Evolutionary conservation across 2,329 filamentous ascomycete species (phyloP).

Genomic region (Amauroascus verrucosus): DNA sequence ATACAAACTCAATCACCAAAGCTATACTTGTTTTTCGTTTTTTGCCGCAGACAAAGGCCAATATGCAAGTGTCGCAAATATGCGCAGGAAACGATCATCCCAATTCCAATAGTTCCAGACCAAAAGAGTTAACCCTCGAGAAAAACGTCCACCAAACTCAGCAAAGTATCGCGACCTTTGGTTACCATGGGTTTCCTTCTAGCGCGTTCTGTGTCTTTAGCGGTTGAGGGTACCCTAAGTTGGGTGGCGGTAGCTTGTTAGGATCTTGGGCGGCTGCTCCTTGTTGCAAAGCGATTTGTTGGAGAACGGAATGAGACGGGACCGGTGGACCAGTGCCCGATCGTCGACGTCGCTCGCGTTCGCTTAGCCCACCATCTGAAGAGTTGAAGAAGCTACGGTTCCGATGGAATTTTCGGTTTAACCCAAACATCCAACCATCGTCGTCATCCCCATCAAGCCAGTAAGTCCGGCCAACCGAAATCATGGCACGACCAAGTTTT

Average conservation of each 20-base stretch:
- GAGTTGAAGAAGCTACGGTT: constrained; percentile 28
- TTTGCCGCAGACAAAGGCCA: neutral
- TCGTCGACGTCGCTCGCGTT: constrained; percentile 52
- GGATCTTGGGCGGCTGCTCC: neutral
- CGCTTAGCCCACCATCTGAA: constrained; percentile 37
- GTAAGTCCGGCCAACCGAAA: constrained; percentile 62
- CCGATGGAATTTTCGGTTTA: constrained; percentile 51
- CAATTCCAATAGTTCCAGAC: constrained; percentile 6
- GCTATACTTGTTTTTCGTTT: too few relatives aligned
- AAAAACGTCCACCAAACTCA: neutral
- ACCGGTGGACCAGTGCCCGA: constrained; percentile 49
- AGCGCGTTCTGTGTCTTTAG: constrained; percentile 7
- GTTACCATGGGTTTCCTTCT: constrained; percentile 8
- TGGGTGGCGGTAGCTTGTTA: constrained; percentile 1
- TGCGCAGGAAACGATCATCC: constrained; percentile 5
- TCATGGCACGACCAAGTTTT: constrained; percentile 66
- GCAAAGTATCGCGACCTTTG: neutral
- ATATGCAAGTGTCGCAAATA: neutral
- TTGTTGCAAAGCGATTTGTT: constrained; percentile 19
- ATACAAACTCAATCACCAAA: neutral
- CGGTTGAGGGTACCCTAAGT: neutral
- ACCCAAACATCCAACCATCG: constrained; percentile 56
- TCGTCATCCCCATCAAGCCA: constrained; percentile 62
- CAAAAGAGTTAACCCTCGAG: neutral
- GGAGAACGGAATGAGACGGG: constrained; percentile 30